Conservation (phyloP, 2,329 filamentous ascomycete species). For the Reticulascus tulasneorum region DNA sequence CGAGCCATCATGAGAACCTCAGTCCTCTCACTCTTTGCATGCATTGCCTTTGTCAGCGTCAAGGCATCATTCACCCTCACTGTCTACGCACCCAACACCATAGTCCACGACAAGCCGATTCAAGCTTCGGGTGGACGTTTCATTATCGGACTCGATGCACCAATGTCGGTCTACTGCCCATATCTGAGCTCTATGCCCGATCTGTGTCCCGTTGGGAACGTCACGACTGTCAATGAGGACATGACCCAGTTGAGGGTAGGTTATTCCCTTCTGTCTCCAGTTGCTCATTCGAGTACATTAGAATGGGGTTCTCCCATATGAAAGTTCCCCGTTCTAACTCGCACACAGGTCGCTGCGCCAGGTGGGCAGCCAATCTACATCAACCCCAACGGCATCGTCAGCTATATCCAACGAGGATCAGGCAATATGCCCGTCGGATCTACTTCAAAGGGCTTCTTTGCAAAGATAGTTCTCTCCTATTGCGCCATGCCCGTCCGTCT, state of each 20-base stretch:
- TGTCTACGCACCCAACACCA: slow-evolving; percentile 17
- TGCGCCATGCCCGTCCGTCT: slow-evolving; percentile 18
- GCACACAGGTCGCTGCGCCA: slow-evolving; percentile 47
- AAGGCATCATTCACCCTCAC: slow-evolving; percentile 21
- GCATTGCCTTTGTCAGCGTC: too few species aligned
- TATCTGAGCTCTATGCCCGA: not conserved
- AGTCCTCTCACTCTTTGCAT: too few species aligned
- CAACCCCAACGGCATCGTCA: slow-evolving; percentile 46
- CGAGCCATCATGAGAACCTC: too few species aligned
- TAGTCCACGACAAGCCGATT: slow-evolving; percentile 20
- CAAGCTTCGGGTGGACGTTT: slow-evolving; percentile 22
- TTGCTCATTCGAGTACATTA: not conserved
- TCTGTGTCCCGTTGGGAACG: slow-evolving; percentile 23
- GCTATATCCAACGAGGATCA: slow-evolving; percentile 55
- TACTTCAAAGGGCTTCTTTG: slow-evolving; percentile 43
- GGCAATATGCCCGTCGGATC: slow-evolving; percentile 46
- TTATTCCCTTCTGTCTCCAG: fast-evolving
- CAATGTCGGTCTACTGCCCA: slow-evolving; percentile 1
- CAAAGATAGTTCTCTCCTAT: slow-evolving; percentile 20
- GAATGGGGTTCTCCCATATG: too few species aligned
- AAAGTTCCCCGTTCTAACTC: not conserved
- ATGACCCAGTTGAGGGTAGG: slow-evolving; percentile 25
- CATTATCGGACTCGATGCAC: slow-evolving; percentile 19
- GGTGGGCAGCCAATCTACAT: slow-evolving; percentile 62
- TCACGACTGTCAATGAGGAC: slow-evolving; percentile 21